phyloP scores from a whole-genome alignment of 768 basidiomycete genomes.

The Mycena amicta region DNA sequence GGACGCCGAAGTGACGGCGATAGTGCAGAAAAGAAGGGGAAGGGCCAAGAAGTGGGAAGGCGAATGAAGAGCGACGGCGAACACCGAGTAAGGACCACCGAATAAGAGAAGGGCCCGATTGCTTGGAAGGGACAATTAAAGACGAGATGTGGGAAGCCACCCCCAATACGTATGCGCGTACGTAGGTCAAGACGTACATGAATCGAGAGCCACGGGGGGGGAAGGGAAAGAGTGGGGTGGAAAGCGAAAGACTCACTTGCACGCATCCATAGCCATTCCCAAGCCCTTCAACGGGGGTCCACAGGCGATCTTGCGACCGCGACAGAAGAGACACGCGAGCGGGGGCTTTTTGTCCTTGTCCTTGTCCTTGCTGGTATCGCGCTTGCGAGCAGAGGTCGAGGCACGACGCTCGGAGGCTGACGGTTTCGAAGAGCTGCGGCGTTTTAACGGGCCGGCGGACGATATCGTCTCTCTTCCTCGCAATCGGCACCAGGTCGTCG shows the following conservation, averaged over 20 bases:
- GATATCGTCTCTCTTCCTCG: too few relatives aligned
- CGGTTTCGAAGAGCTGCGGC: too few relatives aligned
- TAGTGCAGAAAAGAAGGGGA: too few relatives aligned
- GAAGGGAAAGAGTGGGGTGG: conserved; percentile 9
- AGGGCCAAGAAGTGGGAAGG: not conserved
- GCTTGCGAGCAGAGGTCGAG: too few relatives aligned
- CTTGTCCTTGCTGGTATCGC: not conserved
- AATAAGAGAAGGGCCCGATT: too few relatives aligned
- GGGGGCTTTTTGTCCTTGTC: conserved; percentile 36
- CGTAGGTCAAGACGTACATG: not conserved
- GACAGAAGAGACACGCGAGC: conserved; percentile 66
- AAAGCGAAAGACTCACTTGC: conserved; percentile 55
- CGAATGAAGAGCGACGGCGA: not conserved
- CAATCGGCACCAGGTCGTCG: too few relatives aligned
- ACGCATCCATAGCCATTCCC: conserved; percentile 23
- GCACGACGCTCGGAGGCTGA: too few relatives aligned
- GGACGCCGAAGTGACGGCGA: too few relatives aligned
- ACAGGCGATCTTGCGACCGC: conserved; percentile 71
- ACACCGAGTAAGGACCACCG: not conserved
- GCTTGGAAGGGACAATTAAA: not conserved
- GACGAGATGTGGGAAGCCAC: not conserved
- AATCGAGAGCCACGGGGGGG: too few relatives aligned
- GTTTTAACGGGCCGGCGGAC: too few relatives aligned
- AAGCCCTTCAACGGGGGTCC: conserved; percentile 45
- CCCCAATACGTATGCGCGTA: not conserved